Evolutionary conservation across 2,329 filamentous ascomycete genomes (phyloP), one percentile per base, ranked within the genome.

Genomic region (Dactylellina sp.): DNA sequence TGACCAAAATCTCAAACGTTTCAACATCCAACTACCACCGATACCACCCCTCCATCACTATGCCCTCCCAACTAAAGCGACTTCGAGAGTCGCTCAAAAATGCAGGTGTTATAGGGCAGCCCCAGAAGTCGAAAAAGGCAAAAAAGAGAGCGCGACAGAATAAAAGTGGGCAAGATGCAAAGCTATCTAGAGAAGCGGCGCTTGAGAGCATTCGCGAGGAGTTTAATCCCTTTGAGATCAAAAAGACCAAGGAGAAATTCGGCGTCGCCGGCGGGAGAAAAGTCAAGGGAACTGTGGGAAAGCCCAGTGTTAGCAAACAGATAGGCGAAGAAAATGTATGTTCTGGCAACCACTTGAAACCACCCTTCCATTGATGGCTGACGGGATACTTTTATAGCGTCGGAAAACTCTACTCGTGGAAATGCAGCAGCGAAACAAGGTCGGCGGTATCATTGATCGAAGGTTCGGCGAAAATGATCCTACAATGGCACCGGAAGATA

Each of bases 141-240:
- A 91, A 91, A 79, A 88, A 90, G 80, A 75, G 76, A 16, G 65
- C 70, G 25, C 76, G 72, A 46, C 61, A 68, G 56, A 68, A 75
- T 40, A 68, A 70, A 22, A 55, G 63, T 16, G 44, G 68, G 16
- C 87, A 85, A 61, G 89, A 94, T 79, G 91, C 92, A 81, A 89
- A 91, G 72, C 86, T 92, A 24, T 88, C 92, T 80, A 88, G 90
- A 79, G 87, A 90, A 79, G 89, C 88, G 64, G 91, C 93, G 14
- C 85, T 99, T 75, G 89, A 91, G 78, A 88, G 87, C 66, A 97
- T 99, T 80, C 90, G 95, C 80, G 93, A 98, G 79, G 90, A 93
- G 77, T 98, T 98, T 86, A 99, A 99, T 81, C 95, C 95, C 0
- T 99, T 99, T 82, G 95, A 99, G 80, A 87, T 97, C 80, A 96